Percentiles rank a stretch among this genome's conserved stretches.
phyloP scores from a whole-genome alignment of 1,139 yeast species.

The Suhomyces guaymorum region DNA sequence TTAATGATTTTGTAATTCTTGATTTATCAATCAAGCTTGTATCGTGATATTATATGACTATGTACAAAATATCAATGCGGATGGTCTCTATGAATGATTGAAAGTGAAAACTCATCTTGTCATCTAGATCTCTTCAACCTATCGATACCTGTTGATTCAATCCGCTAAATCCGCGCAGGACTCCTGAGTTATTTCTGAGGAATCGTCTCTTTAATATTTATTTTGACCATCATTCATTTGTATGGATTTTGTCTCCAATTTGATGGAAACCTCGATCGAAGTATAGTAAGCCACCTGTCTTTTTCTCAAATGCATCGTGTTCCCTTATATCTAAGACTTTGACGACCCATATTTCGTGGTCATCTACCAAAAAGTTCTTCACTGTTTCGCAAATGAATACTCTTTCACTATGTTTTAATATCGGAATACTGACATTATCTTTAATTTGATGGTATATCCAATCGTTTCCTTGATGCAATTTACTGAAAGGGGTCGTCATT shows the following conservation, averaged over 20 bases:
- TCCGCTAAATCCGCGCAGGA: too few relatives aligned
- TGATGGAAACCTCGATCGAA: slow-evolving; percentile 61
- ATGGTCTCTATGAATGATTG: too few relatives aligned
- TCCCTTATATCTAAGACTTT: slow-evolving; percentile 56
- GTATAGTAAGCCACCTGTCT: slow-evolving; percentile 64
- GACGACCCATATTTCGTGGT: slow-evolving; percentile 89
- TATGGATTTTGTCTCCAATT: slow-evolving; percentile 46
- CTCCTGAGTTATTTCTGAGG: too few relatives aligned
- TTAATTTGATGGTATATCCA: slow-evolving; percentile 27
- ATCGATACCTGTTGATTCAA: too few relatives aligned
- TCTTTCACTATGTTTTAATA: slow-evolving; percentile 58
- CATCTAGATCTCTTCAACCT: too few relatives aligned
- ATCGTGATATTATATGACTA: too few relatives aligned
- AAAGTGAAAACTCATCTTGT: too few relatives aligned
- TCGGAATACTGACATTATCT: slow-evolving; percentile 48
- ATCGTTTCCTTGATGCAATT: slow-evolving; percentile 25
- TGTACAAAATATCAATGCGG: too few relatives aligned
- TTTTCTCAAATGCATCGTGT: slow-evolving; percentile 22
- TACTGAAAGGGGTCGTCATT: slow-evolving; percentile 53
- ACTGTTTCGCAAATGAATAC: slow-evolving; percentile 63
- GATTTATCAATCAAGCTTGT: too few relatives aligned
- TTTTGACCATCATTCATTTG: too few relatives aligned
- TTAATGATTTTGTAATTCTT: too few relatives aligned
- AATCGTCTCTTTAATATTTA: too few relatives aligned
- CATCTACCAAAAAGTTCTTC: slow-evolving; percentile 60